Evolutionary conservation across 352 stramenopile species (phyloP).

Genomic region (Globisporangium paddicum): DNA sequence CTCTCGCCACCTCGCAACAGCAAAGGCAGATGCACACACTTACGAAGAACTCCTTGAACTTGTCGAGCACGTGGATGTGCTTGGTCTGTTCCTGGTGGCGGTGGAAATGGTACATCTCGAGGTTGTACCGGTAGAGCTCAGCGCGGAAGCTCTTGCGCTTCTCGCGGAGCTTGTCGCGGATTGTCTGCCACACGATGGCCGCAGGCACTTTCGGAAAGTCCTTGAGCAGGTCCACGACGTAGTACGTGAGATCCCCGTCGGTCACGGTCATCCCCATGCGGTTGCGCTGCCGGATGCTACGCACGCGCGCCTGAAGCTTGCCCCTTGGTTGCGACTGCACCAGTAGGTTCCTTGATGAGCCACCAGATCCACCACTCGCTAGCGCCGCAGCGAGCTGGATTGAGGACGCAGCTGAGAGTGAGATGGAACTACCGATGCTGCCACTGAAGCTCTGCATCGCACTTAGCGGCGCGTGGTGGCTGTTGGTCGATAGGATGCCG

Average conservation of each 20-base stretch:
- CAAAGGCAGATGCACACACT: slow-evolving; percentile 1
- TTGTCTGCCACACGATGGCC: slow-evolving; percentile 32
- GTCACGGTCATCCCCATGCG: slow-evolving; percentile 13
- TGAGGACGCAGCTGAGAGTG: not conserved
- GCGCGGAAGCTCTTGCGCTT: slow-evolving; percentile 54
- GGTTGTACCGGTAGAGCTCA: slow-evolving; percentile 59
- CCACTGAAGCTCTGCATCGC: not conserved
- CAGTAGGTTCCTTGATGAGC: not conserved
- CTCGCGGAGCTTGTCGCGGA: slow-evolving; percentile 51
- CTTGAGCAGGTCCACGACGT: slow-evolving; percentile 62
- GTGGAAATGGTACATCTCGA: slow-evolving; percentile 50
- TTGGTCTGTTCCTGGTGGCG: slow-evolving; percentile 44
- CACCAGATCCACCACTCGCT: not conserved
- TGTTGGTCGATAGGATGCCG: slow-evolving; percentile 17
- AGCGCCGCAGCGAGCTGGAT: not conserved
- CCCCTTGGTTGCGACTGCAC: slow-evolving; percentile 2
- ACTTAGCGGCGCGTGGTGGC: slow-evolving; percentile 6
- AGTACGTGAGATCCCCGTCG: slow-evolving; percentile 49
- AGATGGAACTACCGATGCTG: not conserved
- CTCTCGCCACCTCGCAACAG: not conserved
- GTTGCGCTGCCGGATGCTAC: slow-evolving; percentile 24
- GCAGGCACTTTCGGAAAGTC: slow-evolving; percentile 45
- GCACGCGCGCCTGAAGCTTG: slow-evolving; percentile 26
- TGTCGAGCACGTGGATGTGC: slow-evolving; percentile 53
- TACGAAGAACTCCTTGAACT: slow-evolving; percentile 71